Percentiles rank a stretch among this genome's conserved stretches.
phyloP scores from a whole-genome alignment of 2,329 filamentous ascomycete species.

The Pseudocercospora fuligena region DNA sequence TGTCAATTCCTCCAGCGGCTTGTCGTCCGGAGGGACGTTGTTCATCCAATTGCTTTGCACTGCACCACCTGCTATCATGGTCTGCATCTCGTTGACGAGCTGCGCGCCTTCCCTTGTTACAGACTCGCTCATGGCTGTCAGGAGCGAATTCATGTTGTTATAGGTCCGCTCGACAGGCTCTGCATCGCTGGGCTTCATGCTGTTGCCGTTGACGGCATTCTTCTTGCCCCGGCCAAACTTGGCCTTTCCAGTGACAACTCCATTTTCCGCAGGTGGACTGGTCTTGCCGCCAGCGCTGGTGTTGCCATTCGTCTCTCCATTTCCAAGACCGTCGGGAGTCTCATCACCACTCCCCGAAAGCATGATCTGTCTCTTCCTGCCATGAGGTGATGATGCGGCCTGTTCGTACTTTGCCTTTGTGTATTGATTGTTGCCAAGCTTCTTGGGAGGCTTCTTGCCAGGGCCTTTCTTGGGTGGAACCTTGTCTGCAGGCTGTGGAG shows the following conservation, averaged over 20 bases:
- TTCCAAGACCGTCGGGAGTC: conserved; percentile 45
- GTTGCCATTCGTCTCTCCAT: conserved; percentile 37
- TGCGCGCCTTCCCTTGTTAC: conserved; percentile 13
- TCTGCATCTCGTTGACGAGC: conserved; percentile 24
- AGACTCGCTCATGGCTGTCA: conserved; percentile 28
- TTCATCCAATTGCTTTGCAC: conserved; percentile 4
- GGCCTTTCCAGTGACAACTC: conserved; percentile 42
- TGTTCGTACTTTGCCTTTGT: conserved; percentile 62
- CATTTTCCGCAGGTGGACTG: conserved; percentile 53
- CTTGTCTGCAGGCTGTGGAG: conserved; percentile 46
- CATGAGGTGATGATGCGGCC: conserved; percentile 55
- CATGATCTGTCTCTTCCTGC: conserved; percentile 34
- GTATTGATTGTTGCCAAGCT: conserved; percentile 78
- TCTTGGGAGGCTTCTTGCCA: conserved; percentile 60
- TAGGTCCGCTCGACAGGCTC: conserved; percentile 32
- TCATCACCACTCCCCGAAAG: conserved; percentile 41
- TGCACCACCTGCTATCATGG: conserved; percentile 12
- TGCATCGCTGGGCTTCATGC: conserved; percentile 19
- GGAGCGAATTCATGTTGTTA: conserved; percentile 31
- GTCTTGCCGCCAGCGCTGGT: conserved; percentile 21
- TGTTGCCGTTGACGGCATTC: conserved; percentile 34
- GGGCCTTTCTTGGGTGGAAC: conserved; percentile 65
- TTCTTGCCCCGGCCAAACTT: conserved; percentile 38
- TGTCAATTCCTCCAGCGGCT: conserved; percentile 8
- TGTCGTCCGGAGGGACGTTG: conserved; percentile 3